Percentiles rank a stretch among this genome's conserved stretches.
These are phyloP conservation scores for Kwoniella sp. DNA, from an alignment of 768 basidiomycete species.

Conservation along the genomic window DNA sequence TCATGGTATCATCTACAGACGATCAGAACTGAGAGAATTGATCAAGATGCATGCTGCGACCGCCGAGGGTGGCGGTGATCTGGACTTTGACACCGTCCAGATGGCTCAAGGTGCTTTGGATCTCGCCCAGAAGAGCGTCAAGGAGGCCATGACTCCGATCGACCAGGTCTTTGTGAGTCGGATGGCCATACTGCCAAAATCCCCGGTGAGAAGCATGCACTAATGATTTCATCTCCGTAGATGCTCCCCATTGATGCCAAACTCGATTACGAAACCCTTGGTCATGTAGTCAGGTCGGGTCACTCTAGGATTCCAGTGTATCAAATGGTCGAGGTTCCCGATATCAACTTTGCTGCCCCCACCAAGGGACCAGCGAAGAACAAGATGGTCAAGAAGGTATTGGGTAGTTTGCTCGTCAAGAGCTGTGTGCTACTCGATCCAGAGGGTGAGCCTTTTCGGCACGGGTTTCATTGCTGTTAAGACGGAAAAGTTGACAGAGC, in stretches of 20 bases:
- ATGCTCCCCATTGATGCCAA: conserved; percentile 84
- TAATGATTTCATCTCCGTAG: conserved; percentile 59
- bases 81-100: conserved; percentile 80
- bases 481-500: no score
- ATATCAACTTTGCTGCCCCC: conserved; percentile 48
- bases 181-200: no score
- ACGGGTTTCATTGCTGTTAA: no score
- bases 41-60: conserved; percentile 81
- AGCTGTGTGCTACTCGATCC: conserved; percentile 83
- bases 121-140: conserved; percentile 68
- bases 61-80: conserved; percentile 73
- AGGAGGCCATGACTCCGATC: conserved; percentile 54
- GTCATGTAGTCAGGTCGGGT: conserved; percentile 73
- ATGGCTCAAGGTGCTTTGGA: conserved; percentile 89
- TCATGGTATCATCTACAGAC: conserved; percentile 87
- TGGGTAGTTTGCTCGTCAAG: conserved; percentile 85
- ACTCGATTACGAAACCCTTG: conserved; percentile 77
- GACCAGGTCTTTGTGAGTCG: conserved; percentile 43
- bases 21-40: conserved; percentile 80
- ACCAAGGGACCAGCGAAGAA: conserved; percentile 31
- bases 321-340: conserved; percentile 66
- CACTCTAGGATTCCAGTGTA: conserved; percentile 80
- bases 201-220: no score
- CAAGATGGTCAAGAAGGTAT: conserved; percentile 71
- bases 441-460: conserved; percentile 64